Percentiles rank a stretch among this genome's conserved stretches.
Evolutionary conservation across 176 grass and related monocot genomes (phyloP).

Genomic region (Oryza officinalis): DNA sequence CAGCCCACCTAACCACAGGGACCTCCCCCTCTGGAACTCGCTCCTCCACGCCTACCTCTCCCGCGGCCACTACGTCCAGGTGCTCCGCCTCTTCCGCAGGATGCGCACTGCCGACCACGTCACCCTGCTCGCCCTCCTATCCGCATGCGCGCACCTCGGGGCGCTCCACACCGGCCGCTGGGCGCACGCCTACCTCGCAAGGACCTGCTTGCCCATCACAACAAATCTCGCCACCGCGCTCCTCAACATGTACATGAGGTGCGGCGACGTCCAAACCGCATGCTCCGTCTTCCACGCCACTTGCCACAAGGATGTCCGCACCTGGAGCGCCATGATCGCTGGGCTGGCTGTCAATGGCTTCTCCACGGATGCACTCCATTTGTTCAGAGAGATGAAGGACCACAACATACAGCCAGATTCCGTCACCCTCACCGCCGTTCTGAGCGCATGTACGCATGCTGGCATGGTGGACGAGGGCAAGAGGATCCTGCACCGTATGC

Average conservation of each 20-base stretch:
- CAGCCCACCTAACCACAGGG: constrained; percentile 16
- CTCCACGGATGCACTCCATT: constrained; percentile 15
- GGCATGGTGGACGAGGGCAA: constrained; percentile 48
- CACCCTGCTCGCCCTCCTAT: constrained; percentile 43
- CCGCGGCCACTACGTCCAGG: constrained; percentile 9
- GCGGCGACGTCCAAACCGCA: constrained; percentile 41
- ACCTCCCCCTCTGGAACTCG: constrained; percentile 46
- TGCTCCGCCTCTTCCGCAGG: constrained; percentile 17
- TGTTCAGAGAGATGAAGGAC: constrained; percentile 35
- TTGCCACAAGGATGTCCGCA: constrained; percentile 36
- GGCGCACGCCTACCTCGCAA: constrained; percentile 34
- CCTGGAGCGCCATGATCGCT: constrained; percentile 48
- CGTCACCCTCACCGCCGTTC: constrained; percentile 43
- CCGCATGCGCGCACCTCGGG: constrained; percentile 45
- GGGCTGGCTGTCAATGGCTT: constrained; percentile 41
- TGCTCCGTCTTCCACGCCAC: constrained; percentile 22
- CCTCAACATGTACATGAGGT: constrained; percentile 56
- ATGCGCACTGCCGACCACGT: constrained; percentile 39
- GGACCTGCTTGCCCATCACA: constrained; percentile 16
- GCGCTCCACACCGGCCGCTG: constrained; percentile 38
- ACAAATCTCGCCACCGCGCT: constrained; percentile 41
- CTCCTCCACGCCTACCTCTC: constrained; percentile 47
- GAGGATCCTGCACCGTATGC: constrained; percentile 33
- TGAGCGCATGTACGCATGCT: constrained; percentile 45
- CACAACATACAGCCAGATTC: constrained; percentile 30